Evolutionary conservation across 257 asterid genomes (phyloP).

Genomic region (Fraxinus anomala): DNA sequence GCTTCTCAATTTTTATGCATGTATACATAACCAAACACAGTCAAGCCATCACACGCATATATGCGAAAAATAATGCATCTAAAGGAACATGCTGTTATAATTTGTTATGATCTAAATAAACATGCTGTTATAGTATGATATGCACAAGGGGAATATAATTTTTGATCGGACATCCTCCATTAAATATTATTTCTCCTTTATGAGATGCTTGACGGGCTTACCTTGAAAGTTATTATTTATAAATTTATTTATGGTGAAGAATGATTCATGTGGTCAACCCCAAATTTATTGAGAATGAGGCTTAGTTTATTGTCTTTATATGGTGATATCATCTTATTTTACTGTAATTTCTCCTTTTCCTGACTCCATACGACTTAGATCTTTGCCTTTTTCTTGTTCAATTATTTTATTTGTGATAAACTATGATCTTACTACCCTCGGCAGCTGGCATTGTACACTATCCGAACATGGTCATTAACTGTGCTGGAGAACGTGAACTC

Average conservation of each 20-base stretch:
- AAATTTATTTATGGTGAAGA: not conserved
- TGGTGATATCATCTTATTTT: not conserved
- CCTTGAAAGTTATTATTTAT: not conserved
- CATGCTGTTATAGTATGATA: not conserved
- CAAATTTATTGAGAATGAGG: not conserved
- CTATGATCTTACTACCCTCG: not conserved
- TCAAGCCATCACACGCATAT: not conserved
- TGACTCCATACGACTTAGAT: not conserved
- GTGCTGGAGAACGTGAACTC: slow-evolving; percentile 59
- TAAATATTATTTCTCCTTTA: not conserved
- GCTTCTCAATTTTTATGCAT: not conserved
- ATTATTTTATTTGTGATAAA: not conserved
- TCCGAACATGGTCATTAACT: slow-evolving; percentile 56
- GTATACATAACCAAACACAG: not conserved
- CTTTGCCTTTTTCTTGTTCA: not conserved
- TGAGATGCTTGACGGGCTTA: not conserved
- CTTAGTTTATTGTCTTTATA: not conserved
- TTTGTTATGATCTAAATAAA: not conserved
- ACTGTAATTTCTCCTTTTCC: not conserved
- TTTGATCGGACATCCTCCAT: not conserved
- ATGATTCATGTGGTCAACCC: not conserved
- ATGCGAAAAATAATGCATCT: not conserved
- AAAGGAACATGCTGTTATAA: not conserved
- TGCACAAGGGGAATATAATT: not conserved
- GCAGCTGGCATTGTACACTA: slow-evolving; percentile 55